phyloP scores from a whole-genome alignment of 371 early-diverging fungal genomes.

The Apophysomyces sp. region DNA sequence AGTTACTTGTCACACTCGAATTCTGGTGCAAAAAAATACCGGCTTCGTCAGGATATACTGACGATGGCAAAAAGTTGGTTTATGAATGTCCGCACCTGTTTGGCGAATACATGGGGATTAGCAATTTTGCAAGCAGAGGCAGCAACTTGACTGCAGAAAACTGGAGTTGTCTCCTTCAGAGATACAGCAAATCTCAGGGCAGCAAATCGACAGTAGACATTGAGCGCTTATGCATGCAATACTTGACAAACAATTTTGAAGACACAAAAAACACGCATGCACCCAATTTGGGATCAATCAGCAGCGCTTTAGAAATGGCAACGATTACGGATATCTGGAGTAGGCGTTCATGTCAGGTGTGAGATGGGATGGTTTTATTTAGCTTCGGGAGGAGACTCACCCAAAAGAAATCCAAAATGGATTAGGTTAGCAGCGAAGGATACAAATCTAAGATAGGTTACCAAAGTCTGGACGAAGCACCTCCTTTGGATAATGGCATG shows the following conservation, averaged over 20 bases:
- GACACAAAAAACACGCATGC: no score
- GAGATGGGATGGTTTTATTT: not conserved
- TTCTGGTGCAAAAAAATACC: constrained; percentile 9
- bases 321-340: not conserved
- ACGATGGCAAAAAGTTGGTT: not conserved
- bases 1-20: constrained; percentile 31
- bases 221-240: not conserved
- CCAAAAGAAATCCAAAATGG: not conserved
- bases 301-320: not conserved
- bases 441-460: not conserved
- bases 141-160: not conserved
- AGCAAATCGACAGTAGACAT: not conserved
- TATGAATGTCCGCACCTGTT: constrained; percentile 1
- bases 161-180: not conserved
- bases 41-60: not conserved
- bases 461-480: not conserved
- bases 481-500: not conserved
- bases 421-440: not conserved
- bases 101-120: constrained; percentile 7
- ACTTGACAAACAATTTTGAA: not conserved
- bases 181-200: not conserved
- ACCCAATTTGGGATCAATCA: not conserved
- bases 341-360: not conserved
- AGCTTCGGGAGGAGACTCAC: no score
- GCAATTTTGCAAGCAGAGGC: not conserved